Evolutionary conservation across 108 stramenopile genomes (phyloP), one percentile per base, ranked within the genome.

Genomic region (Cyclotella distinguenda): DNA sequence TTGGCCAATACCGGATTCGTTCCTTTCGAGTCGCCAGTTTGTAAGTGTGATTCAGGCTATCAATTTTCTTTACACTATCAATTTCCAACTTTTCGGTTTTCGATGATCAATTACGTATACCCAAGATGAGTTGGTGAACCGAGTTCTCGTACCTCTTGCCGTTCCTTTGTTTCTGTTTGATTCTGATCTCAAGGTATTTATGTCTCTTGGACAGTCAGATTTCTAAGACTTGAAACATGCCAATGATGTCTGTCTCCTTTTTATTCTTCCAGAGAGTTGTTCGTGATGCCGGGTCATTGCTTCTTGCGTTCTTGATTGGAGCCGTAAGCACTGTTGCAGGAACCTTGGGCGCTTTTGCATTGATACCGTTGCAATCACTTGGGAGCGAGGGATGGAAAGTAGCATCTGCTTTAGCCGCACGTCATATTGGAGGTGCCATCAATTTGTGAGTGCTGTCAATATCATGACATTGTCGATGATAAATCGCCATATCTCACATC

Each of bases 401-500:
- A 2, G 95, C 95, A 4, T 81, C 85, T 23, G 95, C 95, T 6
- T 63, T 96, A 32, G 86, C 87, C 8, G 86, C 92, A 10, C 64
- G 95, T 32, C 95, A 96, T 70, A 96, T 96, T 78, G 95, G 95
- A n/a, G 95, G 95, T 8, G 95, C 95, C 18, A 93, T 96, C 47
- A 95, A 96, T 80, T 96, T 93, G 66, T 67, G 51, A 67, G 66
- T 54, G 39, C 28, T 43, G 0, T 12, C 42, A 16, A 12, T 39
- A 57, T 39, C 9, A 22, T 59, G 48, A 18, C 27, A n/a, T n/a
- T n/a, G n/a, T n/a, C n/a, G n/a, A n/a, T n/a, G n/a, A n/a, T n/a
- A n/a, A n/a, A n/a, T n/a, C n/a, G n/a, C n/a, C n/a, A n/a, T n/a
- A n/a, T n/a, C n/a, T n/a, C n/a, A n/a, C n/a, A n/a, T n/a, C n/a